Evolutionary conservation across 2,329 filamentous ascomycete genomes (phyloP), one percentile per base, ranked within the genome.

Genomic region (Hymenoscyphus infarciens): DNA sequence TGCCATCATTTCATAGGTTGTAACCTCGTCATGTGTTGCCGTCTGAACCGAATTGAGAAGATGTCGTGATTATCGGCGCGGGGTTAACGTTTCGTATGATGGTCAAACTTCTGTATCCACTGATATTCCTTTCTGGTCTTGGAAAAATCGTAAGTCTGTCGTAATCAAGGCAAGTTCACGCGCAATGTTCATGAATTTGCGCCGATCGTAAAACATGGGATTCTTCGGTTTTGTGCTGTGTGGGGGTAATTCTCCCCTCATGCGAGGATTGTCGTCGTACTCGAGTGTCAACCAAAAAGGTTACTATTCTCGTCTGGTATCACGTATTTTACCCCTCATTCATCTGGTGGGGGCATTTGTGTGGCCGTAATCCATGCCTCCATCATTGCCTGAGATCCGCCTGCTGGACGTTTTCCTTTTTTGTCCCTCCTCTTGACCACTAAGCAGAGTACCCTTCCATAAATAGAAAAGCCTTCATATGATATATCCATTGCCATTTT

Each of bases 381-480:
- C 90, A 94, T 92, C 75, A 86, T 82, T 61, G 85, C 87, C 73
- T 90, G 88, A 52, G 86, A 85, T 52, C 86, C 85, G 11, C 67
- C 66, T 71, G 70, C 64, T 54, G 71, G 67, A 57, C 69, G 68
- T 67, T 72, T 75, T 56, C 75, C 74, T 68, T 77, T 82, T 68
- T 76, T 79, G 56, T 87, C 88, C 65, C 89, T 87, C 74, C 89
- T 90, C 75, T 87, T 88, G 72, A 99, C 88, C 8, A 99, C 89
- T 63, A 99, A 82, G 76, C 93, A 98, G 29, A 99, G 80, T 56
- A 97, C 92, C 69, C 92, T 89, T 11, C 95, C 92, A 77, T 97
- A 96, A 73, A 99, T 97, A 70, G 89, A 91, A 77, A 98, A 98
- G 8, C 95, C 94, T 72, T 98, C 92, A 77, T 98, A 99, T 15